These are phyloP conservation scores for Thermochaetoides thermophila DNA, from an alignment of 495 filamentous ascomycete genomes.

Conservation along the genomic window DNA sequence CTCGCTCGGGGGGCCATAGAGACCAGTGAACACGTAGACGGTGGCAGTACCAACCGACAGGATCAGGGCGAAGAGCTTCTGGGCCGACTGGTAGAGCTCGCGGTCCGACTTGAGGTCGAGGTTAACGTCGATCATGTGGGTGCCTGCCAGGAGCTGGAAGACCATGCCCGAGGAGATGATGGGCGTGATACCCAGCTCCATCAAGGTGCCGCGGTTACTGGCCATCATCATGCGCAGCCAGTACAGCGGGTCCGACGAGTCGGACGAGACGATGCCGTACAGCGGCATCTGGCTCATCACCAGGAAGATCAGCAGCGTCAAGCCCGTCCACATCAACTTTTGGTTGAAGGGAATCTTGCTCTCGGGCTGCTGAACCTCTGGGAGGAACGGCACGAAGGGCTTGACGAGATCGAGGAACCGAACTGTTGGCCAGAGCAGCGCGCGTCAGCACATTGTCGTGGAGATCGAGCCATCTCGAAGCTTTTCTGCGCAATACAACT, in stretches of 20 bases:
- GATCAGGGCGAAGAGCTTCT: conserved; percentile 98
- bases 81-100: conserved; percentile 97
- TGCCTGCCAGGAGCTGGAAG: conserved; percentile 98
- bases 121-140: conserved; percentile 99
- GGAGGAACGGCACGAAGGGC: conserved; percentile 96
- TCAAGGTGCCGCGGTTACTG: conserved; percentile 94
- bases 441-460: conserved; percentile 19
- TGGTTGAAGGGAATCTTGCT: conserved; percentile 96
- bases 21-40: conserved; percentile 92
- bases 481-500: not conserved
- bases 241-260: conserved; percentile 95
- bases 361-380: conserved; percentile 95
- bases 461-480: too few species aligned
- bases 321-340: conserved; percentile 98
- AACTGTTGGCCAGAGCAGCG: conserved; percentile 46
- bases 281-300: conserved; percentile 99
- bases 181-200: conserved; percentile 97
- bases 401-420: conserved; percentile 99
- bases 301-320: conserved; percentile 95
- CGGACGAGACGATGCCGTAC: conserved; percentile 91
- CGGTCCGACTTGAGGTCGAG: conserved; percentile 98
- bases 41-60: conserved; percentile 93
- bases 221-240: conserved; percentile 99
- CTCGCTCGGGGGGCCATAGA: conserved; percentile 90
- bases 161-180: conserved; percentile 99